A percentile compares a stretch with the other conserved stretches of the same genome.
These are phyloP conservation scores for Tephrocybe sp. DNA, from an alignment of 768 basidiomycete genomes.

Conservation along the genomic window DNA sequence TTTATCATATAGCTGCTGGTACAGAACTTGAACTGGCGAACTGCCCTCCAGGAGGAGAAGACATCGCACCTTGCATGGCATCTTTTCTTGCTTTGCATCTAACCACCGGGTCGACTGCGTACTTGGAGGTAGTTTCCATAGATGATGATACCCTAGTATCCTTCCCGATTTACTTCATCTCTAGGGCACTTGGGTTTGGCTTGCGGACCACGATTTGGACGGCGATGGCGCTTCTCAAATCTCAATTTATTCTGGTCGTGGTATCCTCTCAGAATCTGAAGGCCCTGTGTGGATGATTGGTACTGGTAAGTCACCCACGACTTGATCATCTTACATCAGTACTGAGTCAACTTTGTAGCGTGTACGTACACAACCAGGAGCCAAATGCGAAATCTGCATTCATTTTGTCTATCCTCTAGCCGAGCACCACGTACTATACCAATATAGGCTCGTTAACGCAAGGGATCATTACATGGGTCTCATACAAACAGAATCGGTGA, in stretches of 20 bases:
- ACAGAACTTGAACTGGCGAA: constrained; percentile 45
- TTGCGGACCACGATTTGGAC: constrained; percentile 81
- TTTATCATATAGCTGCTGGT: constrained; percentile 40
- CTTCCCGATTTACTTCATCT: neutral
- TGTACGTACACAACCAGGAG: constrained; percentile 1
- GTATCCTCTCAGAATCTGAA: constrained; percentile 66
- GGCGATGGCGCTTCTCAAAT: constrained; percentile 43
- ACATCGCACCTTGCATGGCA: constrained; percentile 48
- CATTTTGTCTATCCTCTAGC: constrained; percentile 30
- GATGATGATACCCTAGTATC: neutral
- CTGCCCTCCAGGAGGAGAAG: constrained; percentile 45
- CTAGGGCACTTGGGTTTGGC: constrained; percentile 78
- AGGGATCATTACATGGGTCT: constrained; percentile 67
- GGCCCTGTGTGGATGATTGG: constrained; percentile 86
- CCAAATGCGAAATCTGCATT: neutral
- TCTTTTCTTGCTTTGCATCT: constrained; percentile 69
- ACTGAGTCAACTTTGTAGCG: constrained; percentile 1
- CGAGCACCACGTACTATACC: constrained; percentile 68
- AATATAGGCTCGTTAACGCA: constrained; percentile 63
- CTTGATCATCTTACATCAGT: neutral
- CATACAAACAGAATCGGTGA: constrained; percentile 71
- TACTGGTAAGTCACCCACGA: constrained; percentile 40
- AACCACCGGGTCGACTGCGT: constrained; percentile 51
- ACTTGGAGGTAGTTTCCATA: constrained; percentile 52
- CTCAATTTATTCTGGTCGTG: constrained; percentile 64